Percentiles rank a stretch among this genome's conserved stretches.
Evolutionary conservation across 345 rosid species (phyloP).

Genomic region (Trapa incisa): DNA sequence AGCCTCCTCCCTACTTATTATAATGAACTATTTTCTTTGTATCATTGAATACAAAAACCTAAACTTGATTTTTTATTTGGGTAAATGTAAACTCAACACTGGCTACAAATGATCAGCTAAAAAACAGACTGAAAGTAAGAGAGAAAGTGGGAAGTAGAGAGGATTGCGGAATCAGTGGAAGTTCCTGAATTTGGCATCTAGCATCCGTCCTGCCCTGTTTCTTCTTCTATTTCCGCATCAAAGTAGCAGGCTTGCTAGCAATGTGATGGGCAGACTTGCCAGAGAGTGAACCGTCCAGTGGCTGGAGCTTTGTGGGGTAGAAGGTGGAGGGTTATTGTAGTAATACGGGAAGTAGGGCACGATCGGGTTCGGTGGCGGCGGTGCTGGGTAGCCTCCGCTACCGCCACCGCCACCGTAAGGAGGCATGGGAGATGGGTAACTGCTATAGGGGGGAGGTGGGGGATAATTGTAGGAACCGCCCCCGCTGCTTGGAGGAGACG

Average conservation of each 20-base stretch:
- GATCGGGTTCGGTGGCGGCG: constrained; percentile 45
- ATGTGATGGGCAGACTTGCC: not conserved
- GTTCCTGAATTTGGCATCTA: too few species aligned
- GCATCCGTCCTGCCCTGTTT: too few species aligned
- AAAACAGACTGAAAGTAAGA: too few species aligned
- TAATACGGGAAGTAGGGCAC: constrained; percentile 43
- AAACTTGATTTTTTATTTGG: too few species aligned
- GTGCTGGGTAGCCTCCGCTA: constrained; percentile 11
- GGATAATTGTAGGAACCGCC: not conserved
- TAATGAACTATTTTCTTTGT: too few species aligned
- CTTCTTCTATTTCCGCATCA: not conserved
- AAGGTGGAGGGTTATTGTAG: constrained; percentile 26
- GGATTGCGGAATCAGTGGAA: too few species aligned
- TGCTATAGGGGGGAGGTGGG: constrained; percentile 13
- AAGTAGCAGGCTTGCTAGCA: not conserved
- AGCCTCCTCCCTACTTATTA: too few species aligned
- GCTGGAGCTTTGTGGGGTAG: not conserved
- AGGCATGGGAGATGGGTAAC: constrained; percentile 22
- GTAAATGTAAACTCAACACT: too few species aligned
- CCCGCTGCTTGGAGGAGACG: too few species aligned
- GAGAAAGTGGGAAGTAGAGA: too few species aligned
- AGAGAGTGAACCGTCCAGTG: not conserved
- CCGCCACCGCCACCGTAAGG: constrained; percentile 17
- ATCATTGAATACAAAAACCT: too few species aligned
- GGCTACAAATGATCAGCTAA: too few species aligned